phyloP scores from a whole-genome alignment of 495 filamentous ascomycete species.

The Opeltia flavorubescens region DNA sequence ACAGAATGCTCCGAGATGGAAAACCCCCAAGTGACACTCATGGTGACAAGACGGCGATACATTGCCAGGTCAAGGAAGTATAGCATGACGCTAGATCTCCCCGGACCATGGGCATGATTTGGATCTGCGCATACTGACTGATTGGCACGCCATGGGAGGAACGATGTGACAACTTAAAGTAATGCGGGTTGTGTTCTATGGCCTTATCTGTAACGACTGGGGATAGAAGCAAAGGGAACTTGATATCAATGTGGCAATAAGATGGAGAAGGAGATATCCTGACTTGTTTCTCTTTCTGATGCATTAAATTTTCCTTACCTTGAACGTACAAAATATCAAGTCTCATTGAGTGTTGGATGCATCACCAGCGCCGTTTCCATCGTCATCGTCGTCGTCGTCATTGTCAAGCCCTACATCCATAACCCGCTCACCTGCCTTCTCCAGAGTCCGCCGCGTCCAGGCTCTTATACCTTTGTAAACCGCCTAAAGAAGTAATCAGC shows the following conservation, averaged over 20 bases:
- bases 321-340: background rate
- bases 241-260: conserved; percentile 20
- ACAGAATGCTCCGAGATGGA: background rate
- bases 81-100: conserved; percentile 14
- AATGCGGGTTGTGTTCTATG: conserved; percentile 38
- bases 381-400: conserved; percentile 52
- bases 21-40: background rate
- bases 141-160: conserved; percentile 69
- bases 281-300: background rate
- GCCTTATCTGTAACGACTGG: background rate
- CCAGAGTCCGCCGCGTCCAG: conserved; percentile 52
- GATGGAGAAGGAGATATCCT: conserved; percentile 7
- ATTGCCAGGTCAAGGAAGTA: background rate
- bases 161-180: conserved; percentile 83
- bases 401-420: conserved; percentile 70
- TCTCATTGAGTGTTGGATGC: no score
- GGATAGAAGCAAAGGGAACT: conserved; percentile 10
- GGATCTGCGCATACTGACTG: conserved; percentile 88
- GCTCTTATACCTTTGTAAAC: conserved; percentile 67
- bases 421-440: conserved; percentile 63
- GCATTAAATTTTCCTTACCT: background rate
- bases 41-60: background rate
- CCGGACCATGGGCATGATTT: conserved; percentile 27
- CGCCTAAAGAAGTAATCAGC: conserved; percentile 31
- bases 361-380: conserved; percentile 4